Conservation (phyloP, 345 rosid species). For the Microthlaspi erraticum region DNA sequence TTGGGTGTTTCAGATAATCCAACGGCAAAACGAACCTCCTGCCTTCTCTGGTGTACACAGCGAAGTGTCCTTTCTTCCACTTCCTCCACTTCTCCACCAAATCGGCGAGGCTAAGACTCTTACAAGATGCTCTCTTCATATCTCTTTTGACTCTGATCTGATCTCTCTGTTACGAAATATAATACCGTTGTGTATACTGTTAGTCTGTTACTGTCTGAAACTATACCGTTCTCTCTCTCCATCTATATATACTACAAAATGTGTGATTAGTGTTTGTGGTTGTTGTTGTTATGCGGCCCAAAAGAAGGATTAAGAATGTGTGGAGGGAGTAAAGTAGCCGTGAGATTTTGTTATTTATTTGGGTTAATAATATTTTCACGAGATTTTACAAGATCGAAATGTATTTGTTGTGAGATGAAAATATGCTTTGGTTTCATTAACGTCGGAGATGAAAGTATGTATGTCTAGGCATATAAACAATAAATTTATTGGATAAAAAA, state of each 20-base stretch:
- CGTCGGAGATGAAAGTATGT: neutral
- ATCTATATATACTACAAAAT: conserved; percentile 33
- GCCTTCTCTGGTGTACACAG: conserved; percentile 59
- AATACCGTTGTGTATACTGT: conserved; percentile 36
- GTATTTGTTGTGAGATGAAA: neutral
- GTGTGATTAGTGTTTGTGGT: conserved; percentile 44
- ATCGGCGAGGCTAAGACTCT: conserved; percentile 44
- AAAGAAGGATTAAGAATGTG: conserved; percentile 44
- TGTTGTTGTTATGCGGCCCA: conserved; percentile 33
- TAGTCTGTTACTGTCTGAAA: conserved; percentile 42
- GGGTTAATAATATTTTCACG: neutral
- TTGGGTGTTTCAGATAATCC: conserved; percentile 57
- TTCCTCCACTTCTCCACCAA: conserved; percentile 52
- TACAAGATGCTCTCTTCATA: conserved; percentile 45
- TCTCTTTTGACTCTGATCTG: conserved; percentile 12
- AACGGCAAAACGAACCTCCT: conserved; percentile 56
- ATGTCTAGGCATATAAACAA: conserved; percentile 8
- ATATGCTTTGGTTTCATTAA: neutral
- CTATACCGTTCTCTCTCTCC: conserved; percentile 35
- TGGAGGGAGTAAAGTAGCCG: conserved; percentile 41
- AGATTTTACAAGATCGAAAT: neutral
- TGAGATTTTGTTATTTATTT: conserved; percentile 20
- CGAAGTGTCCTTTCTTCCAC: conserved; percentile 58
- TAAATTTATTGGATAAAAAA: neutral
- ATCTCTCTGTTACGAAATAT: conserved; percentile 31